Percentiles rank a stretch among this genome's conserved stretches.
These are phyloP conservation scores for Mucor velutinosus DNA, from an alignment of 371 early-diverging fungal genomes.

Conservation along the genomic window DNA sequence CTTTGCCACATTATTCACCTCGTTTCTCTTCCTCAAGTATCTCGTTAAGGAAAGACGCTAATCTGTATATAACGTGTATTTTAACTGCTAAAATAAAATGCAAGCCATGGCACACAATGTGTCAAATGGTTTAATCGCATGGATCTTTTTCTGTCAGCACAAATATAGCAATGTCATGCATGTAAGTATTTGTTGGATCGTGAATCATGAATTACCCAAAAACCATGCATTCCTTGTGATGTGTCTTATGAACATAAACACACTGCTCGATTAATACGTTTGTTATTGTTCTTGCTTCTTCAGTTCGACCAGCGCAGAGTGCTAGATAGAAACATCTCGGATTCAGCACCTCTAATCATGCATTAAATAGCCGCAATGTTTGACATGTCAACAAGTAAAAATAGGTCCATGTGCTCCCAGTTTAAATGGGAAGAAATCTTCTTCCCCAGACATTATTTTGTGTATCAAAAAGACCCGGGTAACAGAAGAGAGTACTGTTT, in stretches of 20 bases:
- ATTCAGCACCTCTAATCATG: neutral
- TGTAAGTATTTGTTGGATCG: neutral
- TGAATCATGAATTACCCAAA: neutral
- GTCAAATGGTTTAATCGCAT: neutral
- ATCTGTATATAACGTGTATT: neutral
- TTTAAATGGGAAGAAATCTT: neutral
- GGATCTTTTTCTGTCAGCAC: neutral
- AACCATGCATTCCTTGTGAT: neutral
- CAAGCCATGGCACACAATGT: neutral
- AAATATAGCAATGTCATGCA: neutral
- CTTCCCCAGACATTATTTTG: neutral
- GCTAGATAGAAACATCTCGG: neutral
- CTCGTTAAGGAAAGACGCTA: slow-evolving; percentile 48
- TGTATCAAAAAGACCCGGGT: neutral
- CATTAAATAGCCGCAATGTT: neutral
- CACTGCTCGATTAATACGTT: neutral
- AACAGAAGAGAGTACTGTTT: neutral
- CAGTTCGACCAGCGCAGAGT: neutral
- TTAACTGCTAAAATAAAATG: neutral
- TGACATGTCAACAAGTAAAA: neutral
- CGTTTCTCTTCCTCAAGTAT: slow-evolving; percentile 47
- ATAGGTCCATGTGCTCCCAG: neutral
- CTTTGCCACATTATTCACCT: slow-evolving; percentile 25
- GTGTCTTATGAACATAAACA: neutral
- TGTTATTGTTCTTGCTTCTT: neutral